These are phyloP conservation scores for Chaetoceros tenuissimus DNA, from an alignment of 108 stramenopile genomes.

Conservation along the genomic window DNA sequence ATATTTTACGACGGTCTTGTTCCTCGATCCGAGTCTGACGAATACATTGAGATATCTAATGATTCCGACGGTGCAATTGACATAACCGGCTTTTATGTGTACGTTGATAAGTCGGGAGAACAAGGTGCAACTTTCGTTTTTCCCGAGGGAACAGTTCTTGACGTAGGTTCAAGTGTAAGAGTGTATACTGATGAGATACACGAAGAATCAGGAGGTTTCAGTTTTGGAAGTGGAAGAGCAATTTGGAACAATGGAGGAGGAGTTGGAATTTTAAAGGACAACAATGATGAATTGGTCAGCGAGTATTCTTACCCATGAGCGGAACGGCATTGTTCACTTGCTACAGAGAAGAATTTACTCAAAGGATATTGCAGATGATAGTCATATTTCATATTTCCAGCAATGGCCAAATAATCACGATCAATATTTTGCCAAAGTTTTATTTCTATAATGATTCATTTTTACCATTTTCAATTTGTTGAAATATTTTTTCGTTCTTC, in stretches of 20 bases:
- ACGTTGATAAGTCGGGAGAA: background rate
- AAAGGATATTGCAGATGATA: too few relatives aligned
- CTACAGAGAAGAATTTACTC: too few relatives aligned
- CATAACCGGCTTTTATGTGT: slow-evolving; percentile 5
- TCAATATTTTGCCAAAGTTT: too few relatives aligned
- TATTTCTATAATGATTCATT: too few relatives aligned
- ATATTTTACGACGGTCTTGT: slow-evolving; percentile 8
- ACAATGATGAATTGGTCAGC: too few relatives aligned
- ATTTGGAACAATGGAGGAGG: slow-evolving; percentile 7
- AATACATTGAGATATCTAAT: slow-evolving; percentile 2
- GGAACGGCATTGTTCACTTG: too few relatives aligned
- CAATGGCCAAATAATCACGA: too few relatives aligned
- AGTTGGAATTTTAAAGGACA: slow-evolving; percentile 5
- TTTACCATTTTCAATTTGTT: too few relatives aligned
- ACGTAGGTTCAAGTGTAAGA: slow-evolving; percentile 3
- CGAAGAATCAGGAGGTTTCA: slow-evolving; percentile 2
- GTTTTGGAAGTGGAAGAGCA: slow-evolving; percentile 4
- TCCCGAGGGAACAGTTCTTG: background rate
- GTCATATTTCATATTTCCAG: too few relatives aligned
- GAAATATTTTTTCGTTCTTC: too few relatives aligned
- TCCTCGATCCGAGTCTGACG: slow-evolving; percentile 5
- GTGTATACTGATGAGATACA: slow-evolving; percentile 8
- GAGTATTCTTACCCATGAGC: too few relatives aligned
- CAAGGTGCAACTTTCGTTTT: slow-evolving; percentile 5
- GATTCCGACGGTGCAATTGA: slow-evolving; percentile 3